Conservation (phyloP, 129 eudicot species). For the Erigeron canadensis region DNA sequence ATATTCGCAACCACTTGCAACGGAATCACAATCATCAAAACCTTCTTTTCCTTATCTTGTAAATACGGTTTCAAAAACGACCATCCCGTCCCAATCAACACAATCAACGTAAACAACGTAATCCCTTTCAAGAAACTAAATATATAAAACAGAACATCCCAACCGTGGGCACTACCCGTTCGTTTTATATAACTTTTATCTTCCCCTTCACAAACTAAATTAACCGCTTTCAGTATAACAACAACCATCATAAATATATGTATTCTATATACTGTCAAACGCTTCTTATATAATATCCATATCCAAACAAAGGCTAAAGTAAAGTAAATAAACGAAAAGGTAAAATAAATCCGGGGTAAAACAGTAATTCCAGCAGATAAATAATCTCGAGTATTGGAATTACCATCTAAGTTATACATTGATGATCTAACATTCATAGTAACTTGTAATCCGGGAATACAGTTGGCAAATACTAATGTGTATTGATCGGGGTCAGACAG, state of each 20-base stretch:
- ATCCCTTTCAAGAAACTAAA: constrained; percentile 76
- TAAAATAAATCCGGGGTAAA: constrained; percentile 62
- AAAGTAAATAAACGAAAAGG: constrained; percentile 47
- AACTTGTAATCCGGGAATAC: constrained; percentile 42
- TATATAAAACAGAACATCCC: constrained; percentile 87
- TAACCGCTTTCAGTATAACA: constrained; percentile 60
- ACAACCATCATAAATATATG: constrained; percentile 89
- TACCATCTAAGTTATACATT: constrained; percentile 69
- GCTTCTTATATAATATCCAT: constrained; percentile 52
- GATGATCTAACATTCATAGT: constrained; percentile 70
- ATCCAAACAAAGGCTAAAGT: constrained; percentile 47
- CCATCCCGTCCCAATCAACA: constrained; percentile 92
- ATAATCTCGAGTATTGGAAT: constrained; percentile 48
- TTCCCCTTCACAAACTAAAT: constrained; percentile 78
- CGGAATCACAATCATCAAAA: constrained; percentile 84
- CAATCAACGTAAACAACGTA: constrained; percentile 67
- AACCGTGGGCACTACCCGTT: constrained; percentile 78
- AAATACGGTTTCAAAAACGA: constrained; percentile 78
- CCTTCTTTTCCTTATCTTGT: constrained; percentile 88
- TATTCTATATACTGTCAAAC: constrained; percentile 50
- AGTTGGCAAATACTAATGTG: constrained; percentile 69
- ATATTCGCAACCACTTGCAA: constrained; percentile 77
- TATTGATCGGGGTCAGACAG: constrained; percentile 58
- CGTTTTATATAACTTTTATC: constrained; percentile 73
- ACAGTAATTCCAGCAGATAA: constrained; percentile 69